Evolutionary conservation across 2,329 filamentous ascomycete species (phyloP).

Genomic region (Trichoderma aggressivum): DNA sequence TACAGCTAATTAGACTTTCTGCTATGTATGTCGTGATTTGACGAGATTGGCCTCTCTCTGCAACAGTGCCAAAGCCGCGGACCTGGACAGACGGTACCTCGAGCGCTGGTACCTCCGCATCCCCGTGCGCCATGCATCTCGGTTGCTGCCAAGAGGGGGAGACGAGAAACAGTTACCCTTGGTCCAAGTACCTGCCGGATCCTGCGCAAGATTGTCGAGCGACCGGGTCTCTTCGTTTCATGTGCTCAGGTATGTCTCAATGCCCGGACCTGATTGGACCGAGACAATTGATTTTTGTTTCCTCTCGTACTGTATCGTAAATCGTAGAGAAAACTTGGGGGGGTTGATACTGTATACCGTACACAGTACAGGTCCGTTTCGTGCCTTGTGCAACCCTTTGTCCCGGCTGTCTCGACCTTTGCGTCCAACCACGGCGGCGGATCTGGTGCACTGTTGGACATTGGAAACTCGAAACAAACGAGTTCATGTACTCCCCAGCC

Average conservation of each 20-base stretch:
- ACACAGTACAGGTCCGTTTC: neutral
- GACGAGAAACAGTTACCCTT: neutral
- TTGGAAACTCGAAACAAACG: neutral
- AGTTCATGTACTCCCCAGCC: neutral
- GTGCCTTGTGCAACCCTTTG: neutral
- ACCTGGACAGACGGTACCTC: neutral
- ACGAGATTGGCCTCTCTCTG: slow-evolving; percentile 2
- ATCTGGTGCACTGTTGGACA: slow-evolving; percentile 5
- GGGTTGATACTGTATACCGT: neutral
- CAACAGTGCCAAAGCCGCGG: neutral
- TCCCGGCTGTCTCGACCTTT: neutral
- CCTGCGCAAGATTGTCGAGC: neutral
- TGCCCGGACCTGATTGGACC: neutral
- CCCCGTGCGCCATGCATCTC: neutral
- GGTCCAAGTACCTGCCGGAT: neutral
- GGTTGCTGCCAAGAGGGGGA: neutral
- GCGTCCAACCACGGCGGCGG: neutral
- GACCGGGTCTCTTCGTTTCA: slow-evolving; percentile 3
- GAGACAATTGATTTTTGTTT: neutral
- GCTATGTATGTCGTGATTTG: neutral
- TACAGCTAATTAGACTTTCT: slow-evolving; percentile 9
- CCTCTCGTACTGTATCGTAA: neutral
- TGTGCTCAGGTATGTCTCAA: neutral
- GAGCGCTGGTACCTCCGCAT: neutral
- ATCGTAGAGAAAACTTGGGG: neutral